phyloP scores from a whole-genome alignment of 2,329 filamentous ascomycete genomes.

The Capronia coronata region DNA sequence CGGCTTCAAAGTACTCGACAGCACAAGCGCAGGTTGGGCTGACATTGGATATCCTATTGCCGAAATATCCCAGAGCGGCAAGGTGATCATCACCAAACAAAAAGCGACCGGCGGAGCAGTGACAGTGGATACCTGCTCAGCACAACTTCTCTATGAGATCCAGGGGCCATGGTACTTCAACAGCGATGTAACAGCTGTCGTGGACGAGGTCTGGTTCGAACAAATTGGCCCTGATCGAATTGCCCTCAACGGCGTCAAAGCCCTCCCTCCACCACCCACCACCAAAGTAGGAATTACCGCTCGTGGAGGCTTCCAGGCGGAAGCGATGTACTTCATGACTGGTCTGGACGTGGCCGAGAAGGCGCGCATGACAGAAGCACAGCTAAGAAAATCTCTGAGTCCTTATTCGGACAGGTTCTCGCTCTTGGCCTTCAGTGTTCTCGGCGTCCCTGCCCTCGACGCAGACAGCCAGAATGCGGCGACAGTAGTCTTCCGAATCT shows the following conservation, averaged over 20 bases:
- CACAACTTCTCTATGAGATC: constrained; percentile 51
- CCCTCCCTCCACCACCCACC: constrained; percentile 43
- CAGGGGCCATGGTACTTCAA: constrained; percentile 54
- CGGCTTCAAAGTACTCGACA: constrained; percentile 38
- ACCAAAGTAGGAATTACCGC: constrained; percentile 48
- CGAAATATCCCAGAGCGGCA: constrained; percentile 39
- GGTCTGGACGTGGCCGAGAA: constrained; percentile 44
- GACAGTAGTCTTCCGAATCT: constrained; percentile 39
- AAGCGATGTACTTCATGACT: constrained; percentile 41
- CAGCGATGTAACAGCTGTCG: constrained; percentile 50
- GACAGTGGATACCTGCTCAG: constrained; percentile 46
- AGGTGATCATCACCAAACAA: constrained; percentile 43
- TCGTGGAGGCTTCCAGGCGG: constrained; percentile 43
- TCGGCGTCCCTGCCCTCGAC: constrained; percentile 33
- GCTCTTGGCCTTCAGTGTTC: constrained; percentile 31
- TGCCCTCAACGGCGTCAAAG: constrained; percentile 40
- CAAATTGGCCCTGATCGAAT: constrained; percentile 47
- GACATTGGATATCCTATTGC: constrained; percentile 45
- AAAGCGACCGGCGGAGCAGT: constrained; percentile 38
- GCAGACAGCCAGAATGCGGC: constrained; percentile 39
- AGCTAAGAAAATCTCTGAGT: constrained; percentile 38
- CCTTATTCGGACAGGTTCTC: constrained; percentile 33
- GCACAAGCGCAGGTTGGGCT: constrained; percentile 35
- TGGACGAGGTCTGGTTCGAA: constrained; percentile 48
- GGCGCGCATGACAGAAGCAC: constrained; percentile 41